Base-by-base conservation (phyloP, 202 grass and related monocot species). In the Schoenoplectus tabernaemontani region DNA sequence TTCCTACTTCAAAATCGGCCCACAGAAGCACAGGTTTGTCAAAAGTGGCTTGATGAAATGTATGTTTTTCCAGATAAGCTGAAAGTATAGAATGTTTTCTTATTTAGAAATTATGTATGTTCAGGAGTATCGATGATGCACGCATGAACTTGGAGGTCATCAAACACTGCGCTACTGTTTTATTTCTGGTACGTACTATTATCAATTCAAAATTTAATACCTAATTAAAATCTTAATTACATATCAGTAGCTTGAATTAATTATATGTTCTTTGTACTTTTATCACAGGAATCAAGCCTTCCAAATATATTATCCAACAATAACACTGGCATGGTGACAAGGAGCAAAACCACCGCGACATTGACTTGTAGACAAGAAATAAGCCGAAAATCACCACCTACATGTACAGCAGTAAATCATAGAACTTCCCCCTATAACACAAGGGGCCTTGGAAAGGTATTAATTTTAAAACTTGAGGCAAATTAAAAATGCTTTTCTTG, bases 81-180 rank as follows among this genome's bases (percentile, higher is more conserved):
- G 1, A 30, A 28, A 19, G 38, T 74, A 44, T 16, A 26, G 23
- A 61, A 43, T 57, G 26, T 61, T 56, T 17, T 77, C 22, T 57
- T 39, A 32, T 15, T 57, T 39, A 57, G 9, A 61, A 15, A n/a
- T 43, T 70, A n/a, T n/a, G 13, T 48, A n/a, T 61, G 9, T 17
- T 44, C 79, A 89, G 87, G 76, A 90, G 94, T 83, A 82, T 97
- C 5, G 89, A 92, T 53, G 95, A 87, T 81, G 89, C 78, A 3
- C 84, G 95, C 38, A 84, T 97, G 91, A 97, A 92, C 87, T 79
- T 97, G 32, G 95, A 97, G 84, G 87, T 97, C 71, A 84, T 97
- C 87, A 97, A 97, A 87, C 91, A 90, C 82, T 97, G 95, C 63
- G 91, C 95, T 34, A 93, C 91, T 2, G 91, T 90, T 2, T 84